Base-by-base conservation (phyloP, 257 asterid genomes). In the Jacaranda mimosifolia region DNA sequence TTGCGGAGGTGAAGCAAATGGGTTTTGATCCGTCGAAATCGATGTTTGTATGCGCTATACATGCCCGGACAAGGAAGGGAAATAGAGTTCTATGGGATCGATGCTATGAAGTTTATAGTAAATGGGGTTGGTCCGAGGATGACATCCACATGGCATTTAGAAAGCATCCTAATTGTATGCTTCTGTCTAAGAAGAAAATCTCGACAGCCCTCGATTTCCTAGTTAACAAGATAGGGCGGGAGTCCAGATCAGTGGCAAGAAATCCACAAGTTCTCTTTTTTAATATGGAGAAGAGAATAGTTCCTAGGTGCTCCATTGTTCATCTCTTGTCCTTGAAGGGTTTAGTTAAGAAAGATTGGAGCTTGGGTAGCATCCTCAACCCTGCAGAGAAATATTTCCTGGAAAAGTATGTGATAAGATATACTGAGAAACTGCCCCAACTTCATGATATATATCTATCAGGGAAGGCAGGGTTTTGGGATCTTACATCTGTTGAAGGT, bases 51-150 rank as follows among this genome's bases (percentile, higher is more conserved):
- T 0, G 26, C 26, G 87, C 81, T 0, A 13, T 81, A n/a, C 60
- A 80, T 18, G 73, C 63, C 10, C 79, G 76, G 0, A 6, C 46
- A 0, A 74, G 79, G 71, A 65, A 70, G 51, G 14, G 81, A 4
- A 45, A 56, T 63, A 19, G 6, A 42, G 75, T 42, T 17, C 3
- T 35, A 0, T 75, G 81, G 84, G 70, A 49, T 40, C 42, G 1
- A n/a, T 49, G 83, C 51, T 39, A 2, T 46, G 81, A 68, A 63
- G 14, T 32, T 19, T 77, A 80, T 18, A 56, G 57, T 3, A 80
- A 58, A 15, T 80, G 85, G 85, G 87, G 87, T 38, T 80, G 82
- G 82, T 73, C 85, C 0, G 38, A 80, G 55, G 87, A 83, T 55
- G 80, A 73, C 13, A 73, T 80, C 26, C 7, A 19, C 1, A 69